These are phyloP conservation scores for Dendryphion nanum DNA, from an alignment of 2,329 filamentous ascomycete genomes.

Conservation along the genomic window DNA sequence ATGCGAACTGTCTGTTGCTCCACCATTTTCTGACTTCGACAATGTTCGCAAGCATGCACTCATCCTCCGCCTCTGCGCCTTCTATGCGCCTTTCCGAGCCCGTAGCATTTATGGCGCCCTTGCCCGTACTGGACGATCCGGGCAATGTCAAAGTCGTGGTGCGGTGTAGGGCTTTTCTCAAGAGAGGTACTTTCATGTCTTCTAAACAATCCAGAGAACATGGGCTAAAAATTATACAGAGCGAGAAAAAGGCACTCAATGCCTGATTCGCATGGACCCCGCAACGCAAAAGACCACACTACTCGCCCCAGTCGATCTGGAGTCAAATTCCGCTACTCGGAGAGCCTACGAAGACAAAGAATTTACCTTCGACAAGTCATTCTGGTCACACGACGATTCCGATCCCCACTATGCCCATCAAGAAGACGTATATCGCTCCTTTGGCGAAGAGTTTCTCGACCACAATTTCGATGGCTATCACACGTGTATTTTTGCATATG, in stretches of 20 bases:
- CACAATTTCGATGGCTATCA: conserved; percentile 99
- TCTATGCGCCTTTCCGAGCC: conserved; percentile 44
- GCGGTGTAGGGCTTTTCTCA: conserved; percentile 48
- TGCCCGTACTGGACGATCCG: conserved; percentile 39
- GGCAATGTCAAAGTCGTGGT: conserved; percentile 53
- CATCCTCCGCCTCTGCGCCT: conserved; percentile 42
- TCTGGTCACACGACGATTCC: conserved; percentile 84
- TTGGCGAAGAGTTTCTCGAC: conserved; percentile 95
- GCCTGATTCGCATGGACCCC: conserved; percentile 90
- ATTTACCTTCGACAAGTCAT: conserved; percentile 97
- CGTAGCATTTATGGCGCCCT: conserved; percentile 26
- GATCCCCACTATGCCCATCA: conserved; percentile 89
- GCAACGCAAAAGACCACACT: conserved; percentile 81
- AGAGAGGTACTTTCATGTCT: conserved; percentile 37
- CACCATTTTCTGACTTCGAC: conserved; percentile 24
- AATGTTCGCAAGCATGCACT: conserved; percentile 30
- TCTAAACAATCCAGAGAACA: background rate
- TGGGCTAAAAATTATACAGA: conserved; percentile 56
- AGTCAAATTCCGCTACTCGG: conserved; percentile 59
- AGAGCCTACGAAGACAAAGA: conserved; percentile 81
- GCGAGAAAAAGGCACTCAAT: conserved; percentile 74
- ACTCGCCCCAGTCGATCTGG: conserved; percentile 61
- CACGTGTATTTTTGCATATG: conserved; percentile 98
- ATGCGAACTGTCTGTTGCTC: conserved; percentile 19
- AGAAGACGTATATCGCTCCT: conserved; percentile 87